Evolutionary conservation across 768 basidiomycete species (phyloP).

Genomic region (Naganishia onofrii): DNA sequence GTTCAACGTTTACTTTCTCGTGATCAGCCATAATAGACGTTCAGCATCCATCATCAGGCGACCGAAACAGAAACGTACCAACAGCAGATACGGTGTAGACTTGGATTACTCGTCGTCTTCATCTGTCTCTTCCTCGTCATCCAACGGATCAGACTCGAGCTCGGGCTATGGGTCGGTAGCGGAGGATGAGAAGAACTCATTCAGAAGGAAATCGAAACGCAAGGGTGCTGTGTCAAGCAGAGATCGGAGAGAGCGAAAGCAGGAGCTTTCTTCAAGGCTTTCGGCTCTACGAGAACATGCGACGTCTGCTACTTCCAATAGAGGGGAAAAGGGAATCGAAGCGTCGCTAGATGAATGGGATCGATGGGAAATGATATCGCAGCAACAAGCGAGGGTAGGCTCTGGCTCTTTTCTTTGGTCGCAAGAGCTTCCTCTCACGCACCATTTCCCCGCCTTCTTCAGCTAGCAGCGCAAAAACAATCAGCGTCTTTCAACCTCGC

Average conservation of each 20-base stretch:
- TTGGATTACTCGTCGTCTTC: constrained; percentile 17
- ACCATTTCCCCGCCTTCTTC: not conserved
- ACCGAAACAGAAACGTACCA: too few relatives aligned
- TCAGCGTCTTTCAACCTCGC: constrained; percentile 5
- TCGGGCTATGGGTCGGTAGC: not conserved
- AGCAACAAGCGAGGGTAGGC: constrained; percentile 42
- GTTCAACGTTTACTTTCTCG: not conserved
- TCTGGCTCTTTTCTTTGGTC: too few relatives aligned
- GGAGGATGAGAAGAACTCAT: not conserved
- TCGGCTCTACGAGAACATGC: not conserved
- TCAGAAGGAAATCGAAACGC: too few relatives aligned
- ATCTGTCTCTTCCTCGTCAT: not conserved
- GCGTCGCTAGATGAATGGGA: constrained; percentile 38
- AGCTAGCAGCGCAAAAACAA: constrained; percentile 24
- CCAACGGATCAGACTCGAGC: constrained; percentile 10
- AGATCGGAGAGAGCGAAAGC: not conserved
- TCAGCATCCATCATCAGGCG: not conserved
- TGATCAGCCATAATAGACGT: not conserved
- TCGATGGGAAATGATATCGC: constrained; percentile 41
- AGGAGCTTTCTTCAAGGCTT: constrained; percentile 12
- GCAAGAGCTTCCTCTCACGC: not conserved
- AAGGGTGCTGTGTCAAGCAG: not conserved
- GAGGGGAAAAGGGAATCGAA: not conserved
- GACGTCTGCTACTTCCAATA: not conserved
- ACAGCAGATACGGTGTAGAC: constrained; percentile 17